Percentiles rank a stretch among this genome's conserved stretches.
These are phyloP conservation scores for Xerocomus nothofagi DNA, from an alignment of 1,284 basidiomycete species.

Conservation along the genomic window DNA sequence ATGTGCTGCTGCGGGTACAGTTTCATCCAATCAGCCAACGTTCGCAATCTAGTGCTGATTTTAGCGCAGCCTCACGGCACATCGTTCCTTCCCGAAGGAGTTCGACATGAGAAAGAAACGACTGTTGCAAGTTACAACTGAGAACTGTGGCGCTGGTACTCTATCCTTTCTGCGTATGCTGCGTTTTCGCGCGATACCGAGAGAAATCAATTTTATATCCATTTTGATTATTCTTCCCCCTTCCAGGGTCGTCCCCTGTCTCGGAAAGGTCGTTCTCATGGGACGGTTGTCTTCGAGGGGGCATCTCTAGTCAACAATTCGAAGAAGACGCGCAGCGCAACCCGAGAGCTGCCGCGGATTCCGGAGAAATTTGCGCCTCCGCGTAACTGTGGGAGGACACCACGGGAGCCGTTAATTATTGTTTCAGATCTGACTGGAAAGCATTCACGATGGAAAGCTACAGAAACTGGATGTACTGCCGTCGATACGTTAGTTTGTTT, in stretches of 20 bases:
- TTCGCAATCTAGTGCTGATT: not conserved
- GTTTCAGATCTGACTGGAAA: not conserved
- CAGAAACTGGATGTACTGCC: not conserved
- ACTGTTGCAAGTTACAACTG: not conserved
- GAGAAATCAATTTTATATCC: not conserved
- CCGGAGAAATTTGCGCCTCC: not conserved
- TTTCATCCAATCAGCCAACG: not conserved
- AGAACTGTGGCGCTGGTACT: not conserved
- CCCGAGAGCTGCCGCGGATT: not conserved
- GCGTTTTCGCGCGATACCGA: not conserved
- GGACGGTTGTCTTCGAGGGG: not conserved
- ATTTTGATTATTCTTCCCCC: not conserved
- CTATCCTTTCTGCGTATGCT: not conserved
- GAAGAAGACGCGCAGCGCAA: not conserved
- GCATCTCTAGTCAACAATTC: not conserved
- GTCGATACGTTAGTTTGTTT: not conserved
- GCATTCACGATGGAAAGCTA: not conserved
- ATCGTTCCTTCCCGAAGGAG: not conserved
- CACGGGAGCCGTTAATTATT: not conserved
- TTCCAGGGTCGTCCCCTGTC: not conserved
- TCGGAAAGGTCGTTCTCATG: not conserved
- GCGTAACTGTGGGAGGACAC: slow-evolving; percentile 1
- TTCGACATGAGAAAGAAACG: slow-evolving; percentile 3
- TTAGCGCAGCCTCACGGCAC: not conserved
- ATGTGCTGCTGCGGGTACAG: not conserved